Evolutionary conservation across 306 rosid species (phyloP).

Genomic region (Quercus variabilis): DNA sequence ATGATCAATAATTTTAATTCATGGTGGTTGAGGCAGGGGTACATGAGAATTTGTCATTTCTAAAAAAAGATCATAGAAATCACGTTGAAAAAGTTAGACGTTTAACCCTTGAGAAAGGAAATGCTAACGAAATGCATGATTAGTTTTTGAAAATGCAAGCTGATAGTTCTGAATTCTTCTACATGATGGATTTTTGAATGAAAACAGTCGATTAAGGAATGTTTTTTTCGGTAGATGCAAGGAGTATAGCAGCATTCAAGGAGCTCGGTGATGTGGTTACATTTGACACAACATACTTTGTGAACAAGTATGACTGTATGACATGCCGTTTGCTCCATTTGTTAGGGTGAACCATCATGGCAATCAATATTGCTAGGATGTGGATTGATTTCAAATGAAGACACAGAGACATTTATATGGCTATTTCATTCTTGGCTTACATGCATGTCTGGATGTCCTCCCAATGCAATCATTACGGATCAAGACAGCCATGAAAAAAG

Average conservation of each 20-base stretch:
- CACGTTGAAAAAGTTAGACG: not conserved
- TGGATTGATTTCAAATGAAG: conserved; percentile 9
- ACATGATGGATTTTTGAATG: no score
- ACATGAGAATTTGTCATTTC: not conserved
- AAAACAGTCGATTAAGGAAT: no score
- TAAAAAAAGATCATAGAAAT: no score
- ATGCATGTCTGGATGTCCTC: conserved; percentile 18
- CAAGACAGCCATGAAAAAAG: no score
- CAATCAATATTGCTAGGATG: not conserved
- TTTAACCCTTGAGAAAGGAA: not conserved
- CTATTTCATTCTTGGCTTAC: conserved; percentile 22
- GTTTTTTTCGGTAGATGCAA: no score
- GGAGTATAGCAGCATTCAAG: no score
- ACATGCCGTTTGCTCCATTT: conserved; percentile 3
- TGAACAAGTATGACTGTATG: not conserved
- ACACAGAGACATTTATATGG: conserved; percentile 5
- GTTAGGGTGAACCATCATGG: conserved; percentile 15
- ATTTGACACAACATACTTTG: conserved; percentile 16
- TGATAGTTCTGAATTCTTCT: no score
- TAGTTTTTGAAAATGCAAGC: no score
- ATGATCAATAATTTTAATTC: not conserved
- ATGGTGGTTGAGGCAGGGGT: not conserved
- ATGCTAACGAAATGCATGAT: not conserved
- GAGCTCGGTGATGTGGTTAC: not conserved
- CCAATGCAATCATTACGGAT: conserved; percentile 8